Base-by-base conservation (phyloP, 108 stramenopile genomes). In the Discostella pseudostelligera region DNA sequence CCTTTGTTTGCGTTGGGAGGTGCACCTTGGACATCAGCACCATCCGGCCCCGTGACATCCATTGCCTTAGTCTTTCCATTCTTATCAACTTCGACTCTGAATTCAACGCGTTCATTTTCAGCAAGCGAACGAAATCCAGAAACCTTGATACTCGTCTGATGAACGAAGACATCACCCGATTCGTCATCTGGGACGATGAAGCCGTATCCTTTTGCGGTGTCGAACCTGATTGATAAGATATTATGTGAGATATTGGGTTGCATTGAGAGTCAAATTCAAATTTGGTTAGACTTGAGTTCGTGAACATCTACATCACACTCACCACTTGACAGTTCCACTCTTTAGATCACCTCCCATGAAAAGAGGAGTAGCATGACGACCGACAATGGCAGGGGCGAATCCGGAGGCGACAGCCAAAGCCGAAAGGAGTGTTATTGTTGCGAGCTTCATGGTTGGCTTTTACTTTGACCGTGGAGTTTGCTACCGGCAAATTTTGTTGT, bases 21-120 rank as follows among this genome's bases (percentile, higher is more conserved):
- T 24, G 85, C 87, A 9, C 89, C 89, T 60, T 91, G 74, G 0
- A 96, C 95, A 70, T 79, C 82, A 42, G 65, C 86, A 24, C 95
- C 95, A 74, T 85, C 84, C 0, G 95, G 95, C 37, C 95, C 95
- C n/a, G 92, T 96, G 37, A 96, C 95, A 60, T 88, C 79, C 21
- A 79, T 47, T 16, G 95, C 95, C 66, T 85, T 88, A 7, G 21
- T 56, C 21, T 53, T 69, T 17, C 82, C 79, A 29, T 64, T 76
- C 12, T 35, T 39, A 28, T 83, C 78, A 25, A 29, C 37, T 59
- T 76, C 59, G 32, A 59, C 49, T 59, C 42, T 51, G 54, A 68
- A 74, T 36, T 73, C 67, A n/a, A 83, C 77, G 13, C 42, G 29
- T 46, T 83, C 82, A n/a, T 74, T 70, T 50, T 84, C 83, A 5